These are phyloP conservation scores for Lithohypha guttulata DNA, from an alignment of 2,329 filamentous ascomycete species.

Conservation along the genomic window DNA sequence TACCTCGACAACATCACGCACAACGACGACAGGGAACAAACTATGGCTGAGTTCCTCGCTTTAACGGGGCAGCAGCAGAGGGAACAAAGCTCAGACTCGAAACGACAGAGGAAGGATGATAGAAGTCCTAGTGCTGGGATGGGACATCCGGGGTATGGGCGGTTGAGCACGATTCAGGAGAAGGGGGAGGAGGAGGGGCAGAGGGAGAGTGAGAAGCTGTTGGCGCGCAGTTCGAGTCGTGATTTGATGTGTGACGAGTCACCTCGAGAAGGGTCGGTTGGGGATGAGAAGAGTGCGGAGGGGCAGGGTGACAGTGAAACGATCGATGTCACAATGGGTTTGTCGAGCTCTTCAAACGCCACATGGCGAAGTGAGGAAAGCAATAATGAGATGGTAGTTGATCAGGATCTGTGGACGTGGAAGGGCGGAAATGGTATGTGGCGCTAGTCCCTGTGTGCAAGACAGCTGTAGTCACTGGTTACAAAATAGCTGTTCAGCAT, in stretches of 20 bases:
- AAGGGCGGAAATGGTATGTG: not conserved
- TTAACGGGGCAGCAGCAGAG: not conserved
- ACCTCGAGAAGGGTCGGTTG: too few species aligned
- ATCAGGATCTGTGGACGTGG: constrained; percentile 2
- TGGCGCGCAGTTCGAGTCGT: too few species aligned
- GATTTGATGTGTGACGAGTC: too few species aligned
- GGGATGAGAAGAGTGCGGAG: not conserved
- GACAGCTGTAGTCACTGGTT: not conserved
- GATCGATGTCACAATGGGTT: too few species aligned
- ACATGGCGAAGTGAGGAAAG: not conserved
- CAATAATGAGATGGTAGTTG: not conserved
- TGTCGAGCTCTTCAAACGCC: too few species aligned
- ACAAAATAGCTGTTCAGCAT: too few species aligned
- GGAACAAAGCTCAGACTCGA: not conserved
- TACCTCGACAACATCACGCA: too few species aligned
- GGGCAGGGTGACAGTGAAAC: not conserved
- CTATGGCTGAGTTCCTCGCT: not conserved
- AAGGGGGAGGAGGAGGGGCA: not conserved
- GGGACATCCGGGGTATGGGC: not conserved
- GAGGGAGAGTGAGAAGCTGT: not conserved
- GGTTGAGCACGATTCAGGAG: constrained; percentile 2
- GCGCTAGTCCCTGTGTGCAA: not conserved
- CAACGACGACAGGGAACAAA: not conserved
- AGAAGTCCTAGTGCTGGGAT: too few species aligned
- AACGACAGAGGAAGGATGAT: too few species aligned